Conservation (phyloP, 768 basidiomycete genomes). For the Pleurotus salmoneostramineus region DNA sequence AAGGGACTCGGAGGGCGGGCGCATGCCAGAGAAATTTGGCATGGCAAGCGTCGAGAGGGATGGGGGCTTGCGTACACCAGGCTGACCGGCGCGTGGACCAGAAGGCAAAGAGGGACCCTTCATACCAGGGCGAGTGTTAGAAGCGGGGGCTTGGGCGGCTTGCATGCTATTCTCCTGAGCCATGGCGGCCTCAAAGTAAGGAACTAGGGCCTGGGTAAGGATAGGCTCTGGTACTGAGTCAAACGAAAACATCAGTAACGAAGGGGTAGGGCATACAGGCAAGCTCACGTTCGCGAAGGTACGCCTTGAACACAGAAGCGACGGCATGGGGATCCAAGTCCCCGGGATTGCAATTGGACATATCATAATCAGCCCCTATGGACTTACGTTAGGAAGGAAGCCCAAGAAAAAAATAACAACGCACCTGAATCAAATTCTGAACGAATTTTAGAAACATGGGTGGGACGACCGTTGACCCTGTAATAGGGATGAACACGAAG, state of each 20-base stretch:
- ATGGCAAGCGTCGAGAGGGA: conserved; percentile 78
- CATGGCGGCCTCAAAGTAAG: conserved; percentile 78
- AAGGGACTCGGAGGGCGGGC: conserved; percentile 57
- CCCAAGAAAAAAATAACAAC: conserved; percentile 8
- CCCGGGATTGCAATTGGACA: conserved; percentile 71
- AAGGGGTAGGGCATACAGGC: neutral
- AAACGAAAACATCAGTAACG: neutral
- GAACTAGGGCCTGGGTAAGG: conserved; percentile 65
- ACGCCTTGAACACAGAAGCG: conserved; percentile 89
- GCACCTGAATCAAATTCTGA: conserved; percentile 79
- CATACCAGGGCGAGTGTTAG: conserved; percentile 10
- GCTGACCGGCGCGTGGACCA: conserved; percentile 32
- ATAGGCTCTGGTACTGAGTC: conserved; percentile 80
- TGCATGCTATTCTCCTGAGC: conserved; percentile 45
- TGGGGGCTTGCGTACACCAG: conserved; percentile 65
- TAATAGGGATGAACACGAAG: conserved; percentile 14
- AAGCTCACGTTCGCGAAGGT: conserved; percentile 81
- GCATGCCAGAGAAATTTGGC: conserved; percentile 59
- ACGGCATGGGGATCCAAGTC: conserved; percentile 96
- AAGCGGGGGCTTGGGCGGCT: conserved; percentile 10
- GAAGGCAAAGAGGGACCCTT: conserved; percentile 26
- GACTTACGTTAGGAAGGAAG: conserved; percentile 8
- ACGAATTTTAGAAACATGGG: conserved; percentile 72
- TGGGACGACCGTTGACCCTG: conserved; percentile 80
- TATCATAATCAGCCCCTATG: conserved; percentile 81